A percentile compares a stretch with the other conserved stretches of the same genome.
Evolutionary conservation across 2,329 filamentous ascomycete genomes (phyloP).

Genomic region (Ophiostoma piceae): DNA sequence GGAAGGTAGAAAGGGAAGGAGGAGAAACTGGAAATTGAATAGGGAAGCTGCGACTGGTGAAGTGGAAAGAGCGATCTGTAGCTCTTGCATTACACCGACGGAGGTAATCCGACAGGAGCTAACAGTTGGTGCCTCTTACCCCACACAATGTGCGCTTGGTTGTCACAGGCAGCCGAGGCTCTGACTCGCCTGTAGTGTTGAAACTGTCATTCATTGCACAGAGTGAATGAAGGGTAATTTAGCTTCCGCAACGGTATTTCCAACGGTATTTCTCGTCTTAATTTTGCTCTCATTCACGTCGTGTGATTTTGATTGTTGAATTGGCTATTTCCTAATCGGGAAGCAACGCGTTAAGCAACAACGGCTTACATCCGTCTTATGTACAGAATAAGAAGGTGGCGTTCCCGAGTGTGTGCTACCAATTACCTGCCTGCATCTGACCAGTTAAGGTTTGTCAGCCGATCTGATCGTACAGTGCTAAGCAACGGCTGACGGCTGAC

Average conservation of each 20-base stretch:
- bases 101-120: background rate
- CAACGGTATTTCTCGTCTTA: background rate
- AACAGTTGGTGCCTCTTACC: background rate
- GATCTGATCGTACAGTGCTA: background rate
- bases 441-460: background rate
- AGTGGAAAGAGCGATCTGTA: background rate
- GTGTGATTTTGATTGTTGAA: background rate
- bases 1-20: background rate
- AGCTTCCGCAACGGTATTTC: background rate
- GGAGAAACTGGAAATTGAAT: background rate
- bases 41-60: background rate
- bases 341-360: background rate
- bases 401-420: background rate
- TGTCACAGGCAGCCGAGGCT: slow-evolving; percentile 13
- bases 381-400: background rate
- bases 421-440: background rate
- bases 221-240: background rate
- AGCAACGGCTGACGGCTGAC: background rate
- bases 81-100: background rate
- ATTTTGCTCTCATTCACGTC: background rate
- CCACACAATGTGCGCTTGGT: background rate
- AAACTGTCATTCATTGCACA: too few species aligned
- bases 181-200: background rate
- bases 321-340: background rate
- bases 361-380: background rate